These are phyloP conservation scores for Simplicillium sp. DNA, from an alignment of 2,329 filamentous ascomycete genomes.

Conservation along the genomic window DNA sequence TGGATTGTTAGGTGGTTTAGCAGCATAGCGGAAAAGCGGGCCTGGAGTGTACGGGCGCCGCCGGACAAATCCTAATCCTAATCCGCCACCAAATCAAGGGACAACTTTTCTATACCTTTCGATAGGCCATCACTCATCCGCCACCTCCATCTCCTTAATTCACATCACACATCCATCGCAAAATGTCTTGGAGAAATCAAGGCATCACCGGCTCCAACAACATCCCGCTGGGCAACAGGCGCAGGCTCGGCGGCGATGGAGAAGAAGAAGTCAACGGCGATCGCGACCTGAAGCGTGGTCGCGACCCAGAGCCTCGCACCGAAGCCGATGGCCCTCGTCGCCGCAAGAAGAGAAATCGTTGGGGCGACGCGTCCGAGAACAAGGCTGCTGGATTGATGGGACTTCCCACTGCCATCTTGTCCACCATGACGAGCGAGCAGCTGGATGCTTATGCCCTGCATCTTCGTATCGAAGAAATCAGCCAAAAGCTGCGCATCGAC, in stretches of 20 bases:
- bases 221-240: slow-evolving; percentile 82
- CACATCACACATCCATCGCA: too few species aligned
- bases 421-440: slow-evolving; percentile 97
- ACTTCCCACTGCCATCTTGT: slow-evolving; percentile 88
- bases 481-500: slow-evolving; percentile 97
- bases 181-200: slow-evolving; percentile 59
- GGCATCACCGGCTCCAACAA: slow-evolving; percentile 98
- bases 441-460: slow-evolving; percentile 95
- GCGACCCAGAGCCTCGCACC: slow-evolving; percentile 73
- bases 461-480: slow-evolving; percentile 96
- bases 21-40: too few species aligned
- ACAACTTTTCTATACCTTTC: too few species aligned
- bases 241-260: slow-evolving; percentile 61
- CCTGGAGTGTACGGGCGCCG: too few species aligned
- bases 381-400: slow-evolving; percentile 98
- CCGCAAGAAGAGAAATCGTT: slow-evolving; percentile 97
- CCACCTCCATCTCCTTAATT: too few species aligned
- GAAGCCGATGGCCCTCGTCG: slow-evolving; percentile 69
- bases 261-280: slow-evolving; percentile 22
- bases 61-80: too few species aligned
- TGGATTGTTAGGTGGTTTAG: too few species aligned
- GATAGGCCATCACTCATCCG: too few species aligned
- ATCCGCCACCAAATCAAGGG: too few species aligned
- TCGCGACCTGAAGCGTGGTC: slow-evolving; percentile 69
- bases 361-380: slow-evolving; percentile 96